Evolutionary conservation across 495 filamentous ascomycete species (phyloP).

Genomic region (Corynascus novoguineensis): DNA sequence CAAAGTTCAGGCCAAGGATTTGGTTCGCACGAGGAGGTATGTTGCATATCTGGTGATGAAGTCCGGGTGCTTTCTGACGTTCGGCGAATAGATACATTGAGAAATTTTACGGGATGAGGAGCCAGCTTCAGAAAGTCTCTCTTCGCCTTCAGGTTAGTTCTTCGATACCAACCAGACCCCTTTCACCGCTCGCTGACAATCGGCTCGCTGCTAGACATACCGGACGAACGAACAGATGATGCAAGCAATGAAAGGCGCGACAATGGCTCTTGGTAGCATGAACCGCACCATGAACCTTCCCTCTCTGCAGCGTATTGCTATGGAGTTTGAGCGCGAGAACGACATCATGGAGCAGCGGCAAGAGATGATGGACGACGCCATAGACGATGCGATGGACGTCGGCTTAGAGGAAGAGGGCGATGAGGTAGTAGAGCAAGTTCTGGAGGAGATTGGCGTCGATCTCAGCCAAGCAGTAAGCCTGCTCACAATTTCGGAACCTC

Average conservation of each 20-base stretch:
- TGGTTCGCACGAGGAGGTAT: slow-evolving; percentile 84
- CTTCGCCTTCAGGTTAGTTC: slow-evolving; percentile 79
- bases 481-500: background rate
- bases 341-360: slow-evolving; percentile 98
- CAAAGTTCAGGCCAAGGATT: slow-evolving; percentile 95
- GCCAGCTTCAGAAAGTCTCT: slow-evolving; percentile 91
- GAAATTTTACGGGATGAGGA: slow-evolving; percentile 97
- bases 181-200: slow-evolving; percentile 3
- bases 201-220: slow-evolving; percentile 60
- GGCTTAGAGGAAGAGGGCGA: slow-evolving; percentile 88
- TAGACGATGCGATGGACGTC: slow-evolving; percentile 93
- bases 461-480: slow-evolving; percentile 73
- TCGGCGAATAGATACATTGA: slow-evolving; percentile 68
- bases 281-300: slow-evolving; percentile 97
- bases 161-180: background rate
- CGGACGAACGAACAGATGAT: slow-evolving; percentile 99
- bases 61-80: slow-evolving; percentile 4
- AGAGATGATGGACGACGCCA: slow-evolving; percentile 99
- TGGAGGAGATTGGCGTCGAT: slow-evolving; percentile 96
- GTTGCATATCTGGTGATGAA: slow-evolving; percentile 7
- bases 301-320: slow-evolving; percentile 89
- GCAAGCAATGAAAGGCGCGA: slow-evolving; percentile 98
- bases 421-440: slow-evolving; percentile 89
- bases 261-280: slow-evolving; percentile 87
- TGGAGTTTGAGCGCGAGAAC: slow-evolving; percentile 99